These are phyloP conservation scores for Rhodotorula graminis DNA, from an alignment of 768 basidiomycete genomes.

Conservation along the genomic window DNA sequence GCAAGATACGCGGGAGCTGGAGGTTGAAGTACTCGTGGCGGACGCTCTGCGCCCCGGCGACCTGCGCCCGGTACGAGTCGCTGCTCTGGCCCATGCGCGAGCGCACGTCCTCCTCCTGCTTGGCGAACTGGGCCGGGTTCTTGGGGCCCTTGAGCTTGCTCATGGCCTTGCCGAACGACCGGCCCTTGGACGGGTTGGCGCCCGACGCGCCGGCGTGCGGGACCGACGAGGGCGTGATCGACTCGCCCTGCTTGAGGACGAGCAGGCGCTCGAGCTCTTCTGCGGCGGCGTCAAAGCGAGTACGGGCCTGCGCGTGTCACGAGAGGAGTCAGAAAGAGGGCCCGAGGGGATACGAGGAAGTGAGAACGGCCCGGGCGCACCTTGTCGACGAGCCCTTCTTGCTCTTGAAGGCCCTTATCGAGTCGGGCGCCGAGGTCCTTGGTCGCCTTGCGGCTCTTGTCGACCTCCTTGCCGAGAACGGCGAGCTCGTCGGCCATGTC, in stretches of 20 bases:
- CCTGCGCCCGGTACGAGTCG: conserved; percentile 83
- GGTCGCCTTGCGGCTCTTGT: conserved; percentile 88
- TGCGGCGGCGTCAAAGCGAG: conserved; percentile 76
- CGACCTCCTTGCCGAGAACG: conserved; percentile 80
- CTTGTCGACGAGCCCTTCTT: conserved; percentile 80
- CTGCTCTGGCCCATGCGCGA: conserved; percentile 75
- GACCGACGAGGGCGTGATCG: conserved; percentile 41
- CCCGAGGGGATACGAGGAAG: background rate
- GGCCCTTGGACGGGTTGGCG: conserved; percentile 17
- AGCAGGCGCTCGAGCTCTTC: conserved; percentile 91
- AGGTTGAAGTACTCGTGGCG: conserved; percentile 98
- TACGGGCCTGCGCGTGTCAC: conserved; percentile 54
- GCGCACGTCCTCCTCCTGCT: conserved; percentile 92
- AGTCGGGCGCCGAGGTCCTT: conserved; percentile 86
- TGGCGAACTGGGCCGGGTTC: conserved; percentile 59
- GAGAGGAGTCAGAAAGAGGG: background rate
- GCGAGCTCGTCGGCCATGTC: conserved; percentile 97
- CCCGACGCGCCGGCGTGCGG: conserved; percentile 30
- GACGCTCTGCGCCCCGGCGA: conserved; percentile 79
- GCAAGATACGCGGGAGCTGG: conserved; percentile 84
- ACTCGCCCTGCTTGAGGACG: conserved; percentile 89
- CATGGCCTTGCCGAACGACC: conserved; percentile 42
- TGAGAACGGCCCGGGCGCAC: conserved; percentile 30
- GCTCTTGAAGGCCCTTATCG: conserved; percentile 81
- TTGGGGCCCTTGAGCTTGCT: conserved; percentile 43